Base-by-base conservation (phyloP, 2,329 filamentous ascomycete genomes). In the Dactylellina parvicollis region DNA sequence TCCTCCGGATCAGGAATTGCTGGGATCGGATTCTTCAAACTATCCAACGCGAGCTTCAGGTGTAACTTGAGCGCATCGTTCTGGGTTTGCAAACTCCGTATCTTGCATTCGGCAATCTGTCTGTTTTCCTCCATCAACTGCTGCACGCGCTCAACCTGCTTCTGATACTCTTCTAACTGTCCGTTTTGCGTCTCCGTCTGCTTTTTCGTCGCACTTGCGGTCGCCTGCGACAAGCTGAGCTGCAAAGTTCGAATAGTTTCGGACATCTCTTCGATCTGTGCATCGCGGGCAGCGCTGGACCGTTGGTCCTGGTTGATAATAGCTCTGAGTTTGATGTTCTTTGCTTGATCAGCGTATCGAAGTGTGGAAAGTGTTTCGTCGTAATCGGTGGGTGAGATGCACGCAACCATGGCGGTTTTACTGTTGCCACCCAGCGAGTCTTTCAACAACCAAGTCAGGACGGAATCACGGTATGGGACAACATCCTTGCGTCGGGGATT, bases 351-450 rank as follows among this genome's bases (percentile, higher is more conserved):
- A 18, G 95, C 95, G 80, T 99, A 99, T 36, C 95, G 92, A 10
- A 99, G 87, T 0, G 95, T 99, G 1, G 92, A 96, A 1, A 99
- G 86, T 0, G 95, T 99, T 80, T 99, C 95, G 66, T 99, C 95
- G 79, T 99, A 98, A 82, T 99, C 95, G 0, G 91, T 89, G 0
- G 95, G 95, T 3, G 92, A 90, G 77, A 99, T 96, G 80, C 95
- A 98, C 7, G 95, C 95, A 78, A 99, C 97, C 95, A 99, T 99
- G 75, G 95, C 95, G 8, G 95, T 99, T 82, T 98, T 99, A 79
- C 90, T 94, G 85, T 99, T 99, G 62, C 95, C 95, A 10, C 95
- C 95, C 0, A 99, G 85, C 1, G 91, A 96, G 81, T 99, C 95
- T 80, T 98, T 98, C 75, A 99, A 85, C 2, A 99, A 86, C 94